Evolutionary conservation across 768 basidiomycete species (phyloP), one percentile per base, ranked within the genome.

Genomic region (Sistotremastrum niveocremeum): DNA sequence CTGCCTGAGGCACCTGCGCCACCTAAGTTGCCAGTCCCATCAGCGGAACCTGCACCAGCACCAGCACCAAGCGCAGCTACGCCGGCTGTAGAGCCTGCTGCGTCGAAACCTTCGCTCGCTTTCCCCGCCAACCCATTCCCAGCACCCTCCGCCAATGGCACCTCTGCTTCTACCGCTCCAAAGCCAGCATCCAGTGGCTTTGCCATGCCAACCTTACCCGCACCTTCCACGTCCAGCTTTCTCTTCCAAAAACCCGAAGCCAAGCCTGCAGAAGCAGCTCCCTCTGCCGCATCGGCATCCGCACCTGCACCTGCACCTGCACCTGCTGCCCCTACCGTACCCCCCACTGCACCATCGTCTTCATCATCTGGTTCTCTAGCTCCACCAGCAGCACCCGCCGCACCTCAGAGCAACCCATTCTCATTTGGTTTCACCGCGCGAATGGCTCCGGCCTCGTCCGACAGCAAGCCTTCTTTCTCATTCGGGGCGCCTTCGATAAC

Each of bases 281-380:
- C 48, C 6, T 37, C 47, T 7, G 8, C 54, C 8, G 40, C 54
- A 6, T 29, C 56, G 28, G 30, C 49, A 5, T 8, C 54, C 31
- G 32, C 48, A 9, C 12, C 47, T 41, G 20, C 50, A 34, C 4
- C 49, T 4, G 8, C n/a, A 33, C 33, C 47, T 33, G 37, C 48
- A 36, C 32, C 48, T 30, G 45, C 30, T 4, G 47, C 56, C 12
- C 37, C 43, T 46, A 62, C 59, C 43, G 52, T 57, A 33, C 54
- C 63, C 44, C 42, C 53, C 9, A 38, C 45, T 31, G 28, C 48
- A 12, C 40, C 47, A 9, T 41, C 39, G 29, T 44, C 47, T 42
- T 37, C 55, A 5, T 36, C 41, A 30, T 5, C 48, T 28, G 39
- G 41, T 34, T 34, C 48, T 8, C 20, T 33, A 33, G n/a, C 57